phyloP scores from a whole-genome alignment of 108 stramenopile species.

The Schizochytrium sp. region DNA sequence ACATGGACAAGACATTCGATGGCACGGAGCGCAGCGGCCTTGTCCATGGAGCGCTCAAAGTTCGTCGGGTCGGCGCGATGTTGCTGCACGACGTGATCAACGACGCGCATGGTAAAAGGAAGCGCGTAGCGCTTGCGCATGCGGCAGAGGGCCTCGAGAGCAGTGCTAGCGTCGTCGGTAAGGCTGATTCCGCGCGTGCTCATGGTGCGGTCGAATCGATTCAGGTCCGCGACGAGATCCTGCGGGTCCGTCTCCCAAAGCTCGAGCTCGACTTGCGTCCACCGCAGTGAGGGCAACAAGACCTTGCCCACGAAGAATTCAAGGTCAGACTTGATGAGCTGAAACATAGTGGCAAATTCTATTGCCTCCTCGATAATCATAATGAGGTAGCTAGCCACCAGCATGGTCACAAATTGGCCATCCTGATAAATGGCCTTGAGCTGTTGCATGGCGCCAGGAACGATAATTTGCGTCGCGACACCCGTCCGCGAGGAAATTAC shows the following conservation, averaged over 20 bases:
- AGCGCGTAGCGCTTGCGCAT: conserved; percentile 11
- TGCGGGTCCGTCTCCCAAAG: conserved; percentile 8
- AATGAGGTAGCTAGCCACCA: not conserved
- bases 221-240: not conserved
- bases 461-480: not conserved
- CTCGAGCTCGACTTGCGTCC: not conserved
- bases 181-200: not conserved
- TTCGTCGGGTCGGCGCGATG: not conserved
- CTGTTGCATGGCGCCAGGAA: not conserved
- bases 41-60: not conserved
- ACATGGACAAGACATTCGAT: not conserved
- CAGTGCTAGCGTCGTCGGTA: not conserved
- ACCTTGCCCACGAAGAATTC: not conserved
- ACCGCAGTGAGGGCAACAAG: not conserved
- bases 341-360: not conserved
- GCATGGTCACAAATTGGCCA: not conserved
- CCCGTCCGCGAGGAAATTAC: not conserved
- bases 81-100: not conserved
- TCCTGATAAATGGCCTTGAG: not conserved
- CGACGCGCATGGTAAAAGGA: not conserved
- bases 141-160: not conserved
- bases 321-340: not conserved
- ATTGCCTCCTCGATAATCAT: not conserved
- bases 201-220: not conserved
- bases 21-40: not conserved